phyloP scores from a whole-genome alignment of 306 rosid species.

The Prinsepia uniflora region DNA sequence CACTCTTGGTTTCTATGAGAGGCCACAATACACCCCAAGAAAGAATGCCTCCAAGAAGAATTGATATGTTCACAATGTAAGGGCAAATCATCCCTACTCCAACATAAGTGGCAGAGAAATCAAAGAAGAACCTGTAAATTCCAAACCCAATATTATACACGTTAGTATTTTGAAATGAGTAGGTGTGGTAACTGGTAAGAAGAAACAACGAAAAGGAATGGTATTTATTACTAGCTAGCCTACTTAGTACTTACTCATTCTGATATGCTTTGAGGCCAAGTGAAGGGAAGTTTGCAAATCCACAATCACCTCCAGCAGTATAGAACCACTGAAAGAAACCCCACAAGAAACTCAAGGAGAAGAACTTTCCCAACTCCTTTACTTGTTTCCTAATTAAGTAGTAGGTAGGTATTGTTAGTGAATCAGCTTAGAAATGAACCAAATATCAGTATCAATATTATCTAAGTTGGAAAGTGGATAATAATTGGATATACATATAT shows the following conservation, averaged over 20 bases:
- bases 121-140: slow-evolving; percentile 39
- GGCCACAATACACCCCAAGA: slow-evolving; percentile 58
- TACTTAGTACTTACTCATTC: slow-evolving; percentile 13
- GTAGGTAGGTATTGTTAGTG: no score
- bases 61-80: slow-evolving; percentile 38
- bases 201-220: not conserved
- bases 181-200: no score
- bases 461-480: not conserved
- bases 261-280: slow-evolving; percentile 39
- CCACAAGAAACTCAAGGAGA: slow-evolving; percentile 51
- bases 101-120: slow-evolving; percentile 45
- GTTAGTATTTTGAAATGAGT: no score
- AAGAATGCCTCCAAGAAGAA: slow-evolving; percentile 45
- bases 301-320: slow-evolving; percentile 32
- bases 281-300: slow-evolving; percentile 39
- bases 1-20: slow-evolving; percentile 35
- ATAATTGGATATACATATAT: not conserved
- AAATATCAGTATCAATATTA: not conserved
- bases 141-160: not conserved
- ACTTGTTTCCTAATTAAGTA: slow-evolving; percentile 40
- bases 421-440: not conserved
- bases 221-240: not conserved
- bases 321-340: slow-evolving; percentile 53
- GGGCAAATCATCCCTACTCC: slow-evolving; percentile 58
- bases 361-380: slow-evolving; percentile 34